These are phyloP conservation scores for Jatropha multifida DNA, from an alignment of 441 rosid species.

Conservation along the genomic window DNA sequence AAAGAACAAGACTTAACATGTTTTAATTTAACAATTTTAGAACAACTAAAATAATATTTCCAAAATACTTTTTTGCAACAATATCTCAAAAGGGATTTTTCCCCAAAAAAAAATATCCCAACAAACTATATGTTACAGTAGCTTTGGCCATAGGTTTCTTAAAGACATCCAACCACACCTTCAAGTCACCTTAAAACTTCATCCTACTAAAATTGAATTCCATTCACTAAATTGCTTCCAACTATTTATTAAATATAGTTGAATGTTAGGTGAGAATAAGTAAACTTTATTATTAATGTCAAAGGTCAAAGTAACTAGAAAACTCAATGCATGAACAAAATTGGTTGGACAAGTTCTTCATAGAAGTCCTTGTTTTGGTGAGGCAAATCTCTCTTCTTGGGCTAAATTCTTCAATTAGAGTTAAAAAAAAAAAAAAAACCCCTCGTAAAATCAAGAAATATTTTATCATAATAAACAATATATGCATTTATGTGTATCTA, in stretches of 20 bases:
- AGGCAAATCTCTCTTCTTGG: background rate
- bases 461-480: slow-evolving; percentile 7
- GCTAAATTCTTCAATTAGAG: background rate
- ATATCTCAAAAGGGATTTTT: too few relatives aligned
- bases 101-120: too few relatives aligned
- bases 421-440: background rate
- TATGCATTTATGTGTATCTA: background rate
- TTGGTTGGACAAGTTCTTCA: background rate
- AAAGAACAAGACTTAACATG: slow-evolving; percentile 5
- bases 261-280: background rate
- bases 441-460: background rate
- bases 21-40: too few relatives aligned
- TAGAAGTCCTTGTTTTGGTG: slow-evolving; percentile 2
- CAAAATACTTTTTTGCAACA: background rate
- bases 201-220: background rate
- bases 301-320: background rate
- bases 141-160: background rate
- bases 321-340: slow-evolving; percentile 7
- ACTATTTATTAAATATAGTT: background rate
- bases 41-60: too few relatives aligned
- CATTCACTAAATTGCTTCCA: background rate
- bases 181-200: background rate
- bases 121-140: too few relatives aligned
- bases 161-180: background rate
- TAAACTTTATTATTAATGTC: background rate